Evolutionary conservation across 1,139 yeast genomes (phyloP).

Genomic region (Hansenula anomala): DNA sequence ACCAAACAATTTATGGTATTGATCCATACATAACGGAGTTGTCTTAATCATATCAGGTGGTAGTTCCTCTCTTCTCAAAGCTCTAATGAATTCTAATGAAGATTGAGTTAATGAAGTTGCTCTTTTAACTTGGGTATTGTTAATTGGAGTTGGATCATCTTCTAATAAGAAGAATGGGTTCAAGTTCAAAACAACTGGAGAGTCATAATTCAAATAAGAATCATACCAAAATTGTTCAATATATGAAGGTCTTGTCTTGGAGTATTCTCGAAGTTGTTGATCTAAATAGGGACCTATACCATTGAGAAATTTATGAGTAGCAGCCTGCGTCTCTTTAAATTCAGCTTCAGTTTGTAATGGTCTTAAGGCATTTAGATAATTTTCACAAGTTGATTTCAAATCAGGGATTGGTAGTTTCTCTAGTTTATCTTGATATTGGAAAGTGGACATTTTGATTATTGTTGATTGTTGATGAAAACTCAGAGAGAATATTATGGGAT

Average conservation of each 20-base stretch:
- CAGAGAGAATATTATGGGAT: no score
- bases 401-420: constrained; percentile 67
- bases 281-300: constrained; percentile 60
- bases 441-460: constrained; percentile 13
- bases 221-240: constrained; percentile 95
- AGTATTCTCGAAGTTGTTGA: constrained; percentile 56
- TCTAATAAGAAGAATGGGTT: constrained; percentile 86
- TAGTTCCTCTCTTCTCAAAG: constrained; percentile 68
- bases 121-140: constrained; percentile 67
- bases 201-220: constrained; percentile 79
- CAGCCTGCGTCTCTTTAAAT: constrained; percentile 52
- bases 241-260: constrained; percentile 64
- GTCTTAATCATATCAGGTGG: constrained; percentile 68
- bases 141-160: constrained; percentile 85
- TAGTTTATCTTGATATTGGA: constrained; percentile 17
- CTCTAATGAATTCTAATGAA: constrained; percentile 72
- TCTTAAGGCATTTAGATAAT: constrained; percentile 59
- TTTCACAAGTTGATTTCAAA: constrained; percentile 55
- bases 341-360: constrained; percentile 77
- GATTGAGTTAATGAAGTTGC: constrained; percentile 81
- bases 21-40: constrained; percentile 85
- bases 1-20: constrained; percentile 80
- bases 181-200: constrained; percentile 81
- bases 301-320: constrained; percentile 55
- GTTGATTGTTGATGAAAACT: neutral